Percentiles rank a stretch among this genome's conserved stretches.
Evolutionary conservation across 2,329 filamentous ascomycete genomes (phyloP).

Genomic region (Trichothecium sympodiale): DNA sequence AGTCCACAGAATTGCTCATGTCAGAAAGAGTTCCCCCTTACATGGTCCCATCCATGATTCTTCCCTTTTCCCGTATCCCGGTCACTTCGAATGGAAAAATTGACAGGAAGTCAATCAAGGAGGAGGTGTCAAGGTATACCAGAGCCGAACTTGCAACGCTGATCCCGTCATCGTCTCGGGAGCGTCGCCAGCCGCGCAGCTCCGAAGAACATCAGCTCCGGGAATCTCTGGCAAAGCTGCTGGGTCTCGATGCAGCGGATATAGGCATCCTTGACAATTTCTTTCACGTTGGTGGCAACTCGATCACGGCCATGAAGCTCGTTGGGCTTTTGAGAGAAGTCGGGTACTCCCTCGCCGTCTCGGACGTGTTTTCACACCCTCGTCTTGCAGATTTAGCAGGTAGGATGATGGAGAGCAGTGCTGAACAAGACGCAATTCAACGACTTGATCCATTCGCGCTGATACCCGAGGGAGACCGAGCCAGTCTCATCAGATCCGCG

Average conservation of each 20-base stretch:
- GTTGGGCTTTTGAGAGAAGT: constrained; percentile 9
- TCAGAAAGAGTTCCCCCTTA: neutral
- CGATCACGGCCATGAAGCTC: constrained; percentile 11
- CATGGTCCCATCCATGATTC: neutral
- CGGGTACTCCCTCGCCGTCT: constrained; percentile 27
- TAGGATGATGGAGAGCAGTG: no score
- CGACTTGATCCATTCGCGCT: no score
- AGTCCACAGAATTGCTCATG: neutral
- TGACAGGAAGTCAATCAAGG: neutral
- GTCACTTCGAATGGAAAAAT: neutral
- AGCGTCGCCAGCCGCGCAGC: no score
- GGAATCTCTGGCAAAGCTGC: neutral
- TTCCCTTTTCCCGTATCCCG: neutral
- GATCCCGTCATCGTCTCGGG: no score
- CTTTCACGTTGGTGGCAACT: constrained; percentile 11
- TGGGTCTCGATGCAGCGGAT: constrained; percentile 4
- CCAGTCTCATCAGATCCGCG: neutral
- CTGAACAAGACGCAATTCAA: no score
- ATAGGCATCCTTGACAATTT: constrained; percentile 4
- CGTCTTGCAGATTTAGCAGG: constrained; percentile 6
- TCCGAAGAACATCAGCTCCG: constrained; percentile 1
- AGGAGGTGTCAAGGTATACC: neutral
- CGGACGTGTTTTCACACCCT: constrained; percentile 27
- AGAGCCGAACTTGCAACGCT: neutral
- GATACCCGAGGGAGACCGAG: neutral